Conservation (phyloP, 1,284 basidiomycete genomes). For the Ustilago crameri region DNA sequence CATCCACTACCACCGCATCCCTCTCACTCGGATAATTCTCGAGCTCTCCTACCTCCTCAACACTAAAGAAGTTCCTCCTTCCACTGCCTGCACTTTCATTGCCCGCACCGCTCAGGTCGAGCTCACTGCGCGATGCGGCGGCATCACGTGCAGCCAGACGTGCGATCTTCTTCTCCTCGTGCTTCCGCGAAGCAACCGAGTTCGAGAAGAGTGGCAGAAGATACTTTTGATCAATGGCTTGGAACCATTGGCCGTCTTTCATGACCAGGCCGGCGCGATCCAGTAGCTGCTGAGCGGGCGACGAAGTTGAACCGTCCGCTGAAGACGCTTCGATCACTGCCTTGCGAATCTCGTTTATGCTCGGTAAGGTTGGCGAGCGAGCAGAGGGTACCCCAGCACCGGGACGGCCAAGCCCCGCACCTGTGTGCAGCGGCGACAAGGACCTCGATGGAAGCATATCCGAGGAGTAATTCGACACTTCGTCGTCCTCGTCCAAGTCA, state of each 20-base stretch:
- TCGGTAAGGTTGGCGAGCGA: constrained; percentile 24
- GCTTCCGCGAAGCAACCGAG: constrained; percentile 69
- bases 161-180: constrained; percentile 62
- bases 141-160: constrained; percentile 41
- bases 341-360: constrained; percentile 39
- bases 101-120: constrained; percentile 14
- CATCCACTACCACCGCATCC: constrained; percentile 48
- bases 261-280: constrained; percentile 65
- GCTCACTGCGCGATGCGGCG: constrained; percentile 18
- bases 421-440: constrained; percentile 17
- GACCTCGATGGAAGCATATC: constrained; percentile 32
- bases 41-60: constrained; percentile 28
- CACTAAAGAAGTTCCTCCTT: constrained; percentile 38
- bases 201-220: constrained; percentile 94
- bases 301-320: constrained; percentile 26
- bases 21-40: constrained; percentile 35
- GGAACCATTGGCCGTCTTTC: constrained; percentile 88
- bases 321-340: constrained; percentile 38
- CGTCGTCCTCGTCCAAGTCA: constrained; percentile 50
- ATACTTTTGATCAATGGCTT: constrained; percentile 91
- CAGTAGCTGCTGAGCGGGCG: constrained; percentile 53
- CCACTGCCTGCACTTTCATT: constrained; percentile 6
- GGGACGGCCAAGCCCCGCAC: constrained; percentile 8
- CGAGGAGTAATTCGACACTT: constrained; percentile 21
- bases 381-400: constrained; percentile 8